Conservation (phyloP, 495 filamentous ascomycete genomes). For the Xylaria scruposa region DNA sequence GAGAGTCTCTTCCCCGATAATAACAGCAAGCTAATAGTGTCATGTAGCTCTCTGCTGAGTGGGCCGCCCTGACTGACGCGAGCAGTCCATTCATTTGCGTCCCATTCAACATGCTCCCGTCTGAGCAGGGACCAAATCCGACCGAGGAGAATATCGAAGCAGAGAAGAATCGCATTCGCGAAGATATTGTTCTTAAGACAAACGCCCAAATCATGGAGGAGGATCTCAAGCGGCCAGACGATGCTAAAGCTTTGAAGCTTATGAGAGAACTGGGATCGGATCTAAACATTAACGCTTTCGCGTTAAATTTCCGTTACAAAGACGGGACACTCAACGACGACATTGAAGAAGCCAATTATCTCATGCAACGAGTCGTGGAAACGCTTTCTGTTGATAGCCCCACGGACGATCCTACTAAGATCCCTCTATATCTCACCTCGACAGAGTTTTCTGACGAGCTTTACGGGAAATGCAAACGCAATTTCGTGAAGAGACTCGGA, state of each 20-base stretch:
- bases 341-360: slow-evolving; percentile 59
- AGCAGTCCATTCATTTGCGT: slow-evolving; percentile 46
- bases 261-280: slow-evolving; percentile 52
- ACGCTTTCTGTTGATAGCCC: slow-evolving; percentile 46
- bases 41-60: slow-evolving; percentile 51
- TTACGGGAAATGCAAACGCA: slow-evolving; percentile 48
- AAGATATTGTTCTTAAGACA: slow-evolving; percentile 45
- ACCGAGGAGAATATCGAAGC: slow-evolving; percentile 37
- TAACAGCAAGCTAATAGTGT: background rate
- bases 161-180: slow-evolving; percentile 49
- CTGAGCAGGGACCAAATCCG: slow-evolving; percentile 37
- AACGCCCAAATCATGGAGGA: slow-evolving; percentile 43
- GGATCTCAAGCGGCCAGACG: slow-evolving; percentile 21
- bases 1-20: background rate
- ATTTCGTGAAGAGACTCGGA: slow-evolving; percentile 49
- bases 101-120: slow-evolving; percentile 53
- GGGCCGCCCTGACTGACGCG: slow-evolving; percentile 46
- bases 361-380: slow-evolving; percentile 52
- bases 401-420: slow-evolving; percentile 45
- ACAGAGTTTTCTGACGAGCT: slow-evolving; percentile 45
- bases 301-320: slow-evolving; percentile 48
- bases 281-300: slow-evolving; percentile 57
- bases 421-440: slow-evolving; percentile 53
- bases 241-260: slow-evolving; percentile 41
- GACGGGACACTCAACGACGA: slow-evolving; percentile 50